Evolutionary conservation across 768 basidiomycete genomes (phyloP).

Genomic region (Trametes coccinea): DNA sequence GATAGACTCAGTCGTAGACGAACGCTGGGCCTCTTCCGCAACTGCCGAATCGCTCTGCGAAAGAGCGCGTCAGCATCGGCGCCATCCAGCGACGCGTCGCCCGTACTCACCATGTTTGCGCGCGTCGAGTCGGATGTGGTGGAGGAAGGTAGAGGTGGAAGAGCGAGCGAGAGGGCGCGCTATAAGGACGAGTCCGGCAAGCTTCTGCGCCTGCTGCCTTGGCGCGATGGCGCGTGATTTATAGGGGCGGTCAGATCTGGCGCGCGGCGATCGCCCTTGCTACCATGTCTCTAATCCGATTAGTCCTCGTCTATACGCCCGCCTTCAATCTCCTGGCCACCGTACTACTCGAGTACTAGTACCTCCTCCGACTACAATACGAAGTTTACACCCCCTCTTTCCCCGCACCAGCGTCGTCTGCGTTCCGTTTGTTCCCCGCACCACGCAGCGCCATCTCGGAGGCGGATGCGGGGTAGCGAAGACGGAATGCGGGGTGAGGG

Average conservation of each 20-base stretch:
- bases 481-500: conserved; percentile 1
- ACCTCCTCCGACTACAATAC: too few relatives aligned
- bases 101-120: conserved; percentile 21
- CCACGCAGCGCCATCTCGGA: not conserved
- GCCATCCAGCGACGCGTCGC: not conserved
- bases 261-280: not conserved
- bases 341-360: too few relatives aligned
- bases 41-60: conserved; percentile 27
- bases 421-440: conserved; percentile 6
- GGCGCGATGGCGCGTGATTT: conserved; percentile 21
- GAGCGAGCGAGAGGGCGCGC: conserved; percentile 5
- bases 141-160: not conserved
- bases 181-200: conserved; percentile 18
- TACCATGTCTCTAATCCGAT: too few relatives aligned
- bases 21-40: conserved; percentile 24
- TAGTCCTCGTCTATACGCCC: too few relatives aligned
- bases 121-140: not conserved
- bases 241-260: not conserved
- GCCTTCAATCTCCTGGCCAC: too few relatives aligned
- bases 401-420: not conserved
- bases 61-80: not conserved
- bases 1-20: conserved; percentile 41
- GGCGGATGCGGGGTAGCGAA: conserved; percentile 8
- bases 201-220: conserved; percentile 8
- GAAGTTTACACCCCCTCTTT: not conserved